Conservation (phyloP, 2,329 filamentous ascomycete species). For the Lecanicillium sp. region DNA sequence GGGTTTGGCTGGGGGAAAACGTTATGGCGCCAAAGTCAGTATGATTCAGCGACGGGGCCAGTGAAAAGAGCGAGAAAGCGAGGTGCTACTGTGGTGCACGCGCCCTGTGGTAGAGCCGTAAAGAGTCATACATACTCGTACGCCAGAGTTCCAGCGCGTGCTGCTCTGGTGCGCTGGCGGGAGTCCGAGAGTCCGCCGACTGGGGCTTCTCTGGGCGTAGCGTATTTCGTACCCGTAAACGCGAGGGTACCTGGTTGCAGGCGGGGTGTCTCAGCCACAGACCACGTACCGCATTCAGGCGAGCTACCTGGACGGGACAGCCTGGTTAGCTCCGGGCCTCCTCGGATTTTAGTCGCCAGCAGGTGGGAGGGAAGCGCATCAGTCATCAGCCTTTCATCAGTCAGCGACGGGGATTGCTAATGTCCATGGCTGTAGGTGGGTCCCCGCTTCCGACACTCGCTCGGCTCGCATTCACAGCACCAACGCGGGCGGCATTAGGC, state of each 20-base stretch:
- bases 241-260: conserved; percentile 6
- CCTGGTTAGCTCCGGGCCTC: neutral
- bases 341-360: conserved; percentile 2
- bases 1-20: neutral
- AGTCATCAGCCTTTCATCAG: neutral
- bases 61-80: neutral
- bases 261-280: conserved; percentile 1
- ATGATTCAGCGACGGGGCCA: neutral
- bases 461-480: neutral
- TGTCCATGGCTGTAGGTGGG: conserved; percentile 5
- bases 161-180: too few species aligned
- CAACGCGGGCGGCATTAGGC: neutral
- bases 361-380: neutral
- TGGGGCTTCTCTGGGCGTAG: neutral
- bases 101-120: neutral
- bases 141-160: too few species aligned
- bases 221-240: conserved; percentile 4
- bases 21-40: conserved; percentile 1
- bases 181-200: too few species aligned
- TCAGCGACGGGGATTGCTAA: conserved; percentile 7
- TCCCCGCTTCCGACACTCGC: neutral
- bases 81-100: neutral
- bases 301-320: conserved; percentile 4
- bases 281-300: conserved; percentile 8
- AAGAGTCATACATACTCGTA: too few species aligned